Evolutionary conservation across 2,329 filamentous ascomycete species (phyloP).

Genomic region (Phyllosticta ampelicida): DNA sequence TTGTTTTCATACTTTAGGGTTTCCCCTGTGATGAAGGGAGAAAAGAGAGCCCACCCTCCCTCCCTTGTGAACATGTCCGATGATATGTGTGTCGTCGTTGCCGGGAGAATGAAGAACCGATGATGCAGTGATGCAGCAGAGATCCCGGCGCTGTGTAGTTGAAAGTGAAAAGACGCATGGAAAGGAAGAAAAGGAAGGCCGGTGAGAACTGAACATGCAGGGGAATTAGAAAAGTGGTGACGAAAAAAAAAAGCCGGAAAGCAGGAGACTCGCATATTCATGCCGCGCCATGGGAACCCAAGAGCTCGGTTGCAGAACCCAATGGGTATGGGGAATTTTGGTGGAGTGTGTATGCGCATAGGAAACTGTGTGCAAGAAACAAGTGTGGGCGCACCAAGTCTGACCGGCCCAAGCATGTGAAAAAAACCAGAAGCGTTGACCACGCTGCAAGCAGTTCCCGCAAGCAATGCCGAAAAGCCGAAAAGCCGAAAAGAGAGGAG

Average conservation of each 20-base stretch:
- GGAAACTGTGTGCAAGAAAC: constrained; percentile 3
- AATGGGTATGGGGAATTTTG: not conserved
- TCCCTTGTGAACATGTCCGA: not conserved
- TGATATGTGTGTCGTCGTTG: not conserved
- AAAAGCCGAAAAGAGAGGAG: not conserved
- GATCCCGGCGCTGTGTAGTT: not conserved
- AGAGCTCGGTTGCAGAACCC: not conserved
- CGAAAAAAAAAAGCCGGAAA: not conserved
- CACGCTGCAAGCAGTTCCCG: not conserved
- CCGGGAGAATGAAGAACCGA: not conserved
- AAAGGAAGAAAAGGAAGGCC: not conserved
- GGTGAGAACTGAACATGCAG: not conserved
- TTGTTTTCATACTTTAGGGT: not conserved
- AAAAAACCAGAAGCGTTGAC: not conserved
- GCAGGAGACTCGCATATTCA: not conserved
- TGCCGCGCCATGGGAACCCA: not conserved
- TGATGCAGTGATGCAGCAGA: not conserved
- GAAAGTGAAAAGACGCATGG: not conserved
- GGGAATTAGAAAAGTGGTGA: not conserved
- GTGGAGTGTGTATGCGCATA: not conserved
- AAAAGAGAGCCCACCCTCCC: not conserved
- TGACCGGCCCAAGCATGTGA: not conserved
- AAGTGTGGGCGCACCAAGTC: not conserved
- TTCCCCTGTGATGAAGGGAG: not conserved
- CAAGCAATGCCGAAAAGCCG: not conserved